Conservation (phyloP, 495 filamentous ascomycete species). For the Platismatia glauca region DNA sequence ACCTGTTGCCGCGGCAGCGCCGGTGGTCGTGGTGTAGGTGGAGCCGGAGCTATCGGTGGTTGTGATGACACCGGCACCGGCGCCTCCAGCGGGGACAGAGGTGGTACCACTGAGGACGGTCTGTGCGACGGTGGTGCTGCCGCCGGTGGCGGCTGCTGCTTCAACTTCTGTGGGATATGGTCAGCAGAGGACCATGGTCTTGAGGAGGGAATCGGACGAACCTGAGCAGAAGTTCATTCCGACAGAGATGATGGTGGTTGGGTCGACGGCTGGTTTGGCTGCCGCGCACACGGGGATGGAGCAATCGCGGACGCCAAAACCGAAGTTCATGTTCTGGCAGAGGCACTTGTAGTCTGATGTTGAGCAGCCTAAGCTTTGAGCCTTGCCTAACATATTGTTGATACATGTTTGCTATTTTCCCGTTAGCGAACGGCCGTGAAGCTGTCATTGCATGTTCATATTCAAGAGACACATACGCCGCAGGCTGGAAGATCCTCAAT, state of each 20-base stretch:
- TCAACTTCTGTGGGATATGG: slow-evolving; percentile 19
- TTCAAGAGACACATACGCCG: slow-evolving; percentile 17
- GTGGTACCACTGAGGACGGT: slow-evolving; percentile 30
- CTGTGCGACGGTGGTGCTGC: slow-evolving; percentile 23
- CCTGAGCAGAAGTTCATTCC: slow-evolving; percentile 26
- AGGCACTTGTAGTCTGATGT: slow-evolving; percentile 54
- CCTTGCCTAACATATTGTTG: slow-evolving; percentile 60
- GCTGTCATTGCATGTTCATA: background rate
- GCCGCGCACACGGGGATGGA: slow-evolving; percentile 52
- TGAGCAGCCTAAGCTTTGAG: slow-evolving; percentile 45
- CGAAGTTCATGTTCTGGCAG: slow-evolving; percentile 59
- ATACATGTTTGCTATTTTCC: slow-evolving; percentile 55
- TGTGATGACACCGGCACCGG: slow-evolving; percentile 17
- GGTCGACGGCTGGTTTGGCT: slow-evolving; percentile 9
- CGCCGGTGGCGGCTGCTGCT: slow-evolving; percentile 19
- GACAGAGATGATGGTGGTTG: slow-evolving; percentile 13
- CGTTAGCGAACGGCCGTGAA: slow-evolving; percentile 10
- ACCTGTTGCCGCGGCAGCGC: slow-evolving; percentile 12
- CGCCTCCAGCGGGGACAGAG: slow-evolving; percentile 22
- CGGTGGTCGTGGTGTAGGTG: slow-evolving; percentile 25
- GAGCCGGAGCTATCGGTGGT: slow-evolving; percentile 20
- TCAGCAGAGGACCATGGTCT: slow-evolving; percentile 25
- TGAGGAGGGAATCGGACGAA: slow-evolving; percentile 24
- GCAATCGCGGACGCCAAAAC: slow-evolving; percentile 73
- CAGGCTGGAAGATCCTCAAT: slow-evolving; percentile 21